Conservation (phyloP, 2,329 filamentous ascomycete genomes). For the Sporothrix mexicana region DNA sequence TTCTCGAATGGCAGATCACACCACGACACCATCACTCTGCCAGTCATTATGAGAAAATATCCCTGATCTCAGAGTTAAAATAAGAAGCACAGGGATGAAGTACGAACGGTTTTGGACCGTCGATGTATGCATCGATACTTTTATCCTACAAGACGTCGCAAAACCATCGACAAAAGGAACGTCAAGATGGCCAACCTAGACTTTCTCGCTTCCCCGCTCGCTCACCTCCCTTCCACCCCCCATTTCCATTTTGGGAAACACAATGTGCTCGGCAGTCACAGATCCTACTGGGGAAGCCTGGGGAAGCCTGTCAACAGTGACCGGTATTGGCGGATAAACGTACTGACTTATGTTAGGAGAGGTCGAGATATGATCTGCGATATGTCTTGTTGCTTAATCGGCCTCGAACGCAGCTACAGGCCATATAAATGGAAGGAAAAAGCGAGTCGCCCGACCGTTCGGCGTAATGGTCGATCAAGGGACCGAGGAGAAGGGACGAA, state of each 20-base stretch:
- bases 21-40: constrained; percentile 14
- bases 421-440: neutral
- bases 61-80: constrained; percentile 24
- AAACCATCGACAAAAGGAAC: neutral
- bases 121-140: constrained; percentile 12
- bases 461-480: neutral
- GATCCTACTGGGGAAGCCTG: neutral
- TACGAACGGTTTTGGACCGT: constrained; percentile 3
- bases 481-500: neutral
- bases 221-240: neutral
- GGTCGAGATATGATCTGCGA: neutral
- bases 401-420: neutral
- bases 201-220: constrained; percentile 20
- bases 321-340: constrained; percentile 10
- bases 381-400: neutral
- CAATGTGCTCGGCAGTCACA: neutral
- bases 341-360: neutral
- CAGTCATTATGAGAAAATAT: constrained; percentile 15
- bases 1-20: neutral
- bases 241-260: neutral
- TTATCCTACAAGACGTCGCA: neutral
- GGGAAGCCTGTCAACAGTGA: neutral
- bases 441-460: constrained; percentile 9
- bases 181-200: neutral
- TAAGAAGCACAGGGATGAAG: constrained; percentile 22